phyloP scores from a whole-genome alignment of 495 filamentous ascomycete genomes.

The Lophiostoma macrostomum region DNA sequence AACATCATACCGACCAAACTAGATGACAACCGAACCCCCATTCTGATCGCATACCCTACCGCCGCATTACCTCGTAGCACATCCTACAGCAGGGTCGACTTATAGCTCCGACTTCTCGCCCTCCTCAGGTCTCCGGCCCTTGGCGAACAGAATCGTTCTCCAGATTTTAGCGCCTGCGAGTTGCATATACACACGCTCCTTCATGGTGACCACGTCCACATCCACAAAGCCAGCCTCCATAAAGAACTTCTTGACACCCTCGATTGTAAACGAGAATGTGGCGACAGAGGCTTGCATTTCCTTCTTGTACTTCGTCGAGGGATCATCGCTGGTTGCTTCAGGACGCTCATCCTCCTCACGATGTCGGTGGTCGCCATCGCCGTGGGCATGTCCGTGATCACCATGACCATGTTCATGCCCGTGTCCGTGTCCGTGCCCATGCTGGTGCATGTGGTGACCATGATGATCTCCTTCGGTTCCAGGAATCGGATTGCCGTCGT shows the following conservation, averaged over 20 bases:
- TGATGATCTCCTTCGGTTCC: conserved; percentile 30
- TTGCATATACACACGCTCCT: conserved; percentile 29
- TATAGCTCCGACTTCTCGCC: conserved; percentile 19
- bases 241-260: conserved; percentile 20
- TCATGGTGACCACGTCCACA: conserved; percentile 11
- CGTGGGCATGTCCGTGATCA: not conserved
- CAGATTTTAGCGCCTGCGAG: conserved; percentile 21
- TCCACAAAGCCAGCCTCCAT: conserved; percentile 29
- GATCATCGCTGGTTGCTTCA: no score
- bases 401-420: conserved; percentile 1
- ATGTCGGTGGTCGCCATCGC: not conserved
- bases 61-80: no score
- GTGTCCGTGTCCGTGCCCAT: conserved; percentile 11
- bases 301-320: not conserved
- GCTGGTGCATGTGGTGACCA: conserved; percentile 11
- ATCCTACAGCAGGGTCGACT: no score
- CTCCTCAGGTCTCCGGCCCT: conserved; percentile 21
- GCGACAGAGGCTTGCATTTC: conserved; percentile 15
- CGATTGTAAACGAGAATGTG: conserved; percentile 12
- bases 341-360: no score
- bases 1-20: no score
- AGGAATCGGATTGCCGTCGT: conserved; percentile 36
- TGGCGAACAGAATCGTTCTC: conserved; percentile 28
- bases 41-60: no score
- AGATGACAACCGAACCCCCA: no score